Percentiles rank a stretch among this genome's conserved stretches.
Evolutionary conservation across 2,329 filamentous ascomycete species (phyloP).

Genomic region (Penicillium palitans): DNA sequence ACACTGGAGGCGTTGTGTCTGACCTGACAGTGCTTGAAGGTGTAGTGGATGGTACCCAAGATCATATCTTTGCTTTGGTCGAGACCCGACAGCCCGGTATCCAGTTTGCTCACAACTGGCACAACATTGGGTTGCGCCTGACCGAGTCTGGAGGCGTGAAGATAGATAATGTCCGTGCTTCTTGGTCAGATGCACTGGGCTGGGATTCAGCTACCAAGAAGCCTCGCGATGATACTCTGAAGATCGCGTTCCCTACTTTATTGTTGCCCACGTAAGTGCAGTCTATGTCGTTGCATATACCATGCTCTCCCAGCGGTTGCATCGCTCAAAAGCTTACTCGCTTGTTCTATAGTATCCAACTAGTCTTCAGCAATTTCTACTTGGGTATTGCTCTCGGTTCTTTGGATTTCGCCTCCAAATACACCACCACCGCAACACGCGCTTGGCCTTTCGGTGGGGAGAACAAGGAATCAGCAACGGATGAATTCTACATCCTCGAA

Average conservation of each 20-base stretch:
- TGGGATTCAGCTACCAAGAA: slow-evolving; percentile 56
- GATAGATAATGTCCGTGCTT: slow-evolving; percentile 57
- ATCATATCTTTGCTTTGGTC: slow-evolving; percentile 65
- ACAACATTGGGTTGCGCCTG: slow-evolving; percentile 63
- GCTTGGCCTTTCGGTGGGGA: slow-evolving; percentile 66
- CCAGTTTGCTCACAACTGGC: slow-evolving; percentile 58
- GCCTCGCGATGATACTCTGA: slow-evolving; percentile 53
- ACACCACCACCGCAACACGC: slow-evolving; percentile 58
- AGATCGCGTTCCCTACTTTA: slow-evolving; percentile 57
- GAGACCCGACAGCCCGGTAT: slow-evolving; percentile 60
- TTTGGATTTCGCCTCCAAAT: slow-evolving; percentile 56
- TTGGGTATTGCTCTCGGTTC: slow-evolving; percentile 63
- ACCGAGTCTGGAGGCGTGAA: slow-evolving; percentile 65
- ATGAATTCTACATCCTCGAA: slow-evolving; percentile 66
- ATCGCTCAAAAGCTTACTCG: background rate
- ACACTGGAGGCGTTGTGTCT: slow-evolving; percentile 66
- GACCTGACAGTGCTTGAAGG: slow-evolving; percentile 67
- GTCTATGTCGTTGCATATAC: background rate
- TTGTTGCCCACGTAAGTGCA: slow-evolving; percentile 56
- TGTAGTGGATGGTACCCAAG: slow-evolving; percentile 56
- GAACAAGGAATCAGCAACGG: slow-evolving; percentile 58
- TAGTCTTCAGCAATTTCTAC: slow-evolving; percentile 68
- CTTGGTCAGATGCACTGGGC: slow-evolving; percentile 63
- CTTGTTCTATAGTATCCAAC: slow-evolving; percentile 53
- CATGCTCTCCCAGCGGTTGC: background rate